Conservation (phyloP, 1,284 basidiomycete genomes). For the Rhodotorula sp. region DNA sequence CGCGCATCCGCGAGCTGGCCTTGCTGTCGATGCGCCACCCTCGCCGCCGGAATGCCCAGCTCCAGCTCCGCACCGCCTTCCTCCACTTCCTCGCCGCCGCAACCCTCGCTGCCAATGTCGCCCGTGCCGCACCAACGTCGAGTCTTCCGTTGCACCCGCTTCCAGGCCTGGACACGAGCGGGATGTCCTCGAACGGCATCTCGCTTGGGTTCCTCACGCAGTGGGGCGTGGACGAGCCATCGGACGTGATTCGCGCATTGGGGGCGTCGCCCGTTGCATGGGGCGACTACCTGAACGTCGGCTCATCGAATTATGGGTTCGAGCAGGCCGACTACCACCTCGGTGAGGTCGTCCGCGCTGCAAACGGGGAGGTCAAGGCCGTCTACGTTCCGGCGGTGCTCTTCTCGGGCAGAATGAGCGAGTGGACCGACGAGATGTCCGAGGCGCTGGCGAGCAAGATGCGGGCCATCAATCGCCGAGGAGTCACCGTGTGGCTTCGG, state of each 20-base stretch:
- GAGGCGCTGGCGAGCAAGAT: conserved; percentile 28
- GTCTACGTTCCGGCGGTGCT: conserved; percentile 45
- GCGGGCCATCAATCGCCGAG: conserved; percentile 28
- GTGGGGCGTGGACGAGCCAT: conserved; percentile 48
- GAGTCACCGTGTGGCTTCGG: conserved; percentile 43
- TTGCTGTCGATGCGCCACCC: not conserved
- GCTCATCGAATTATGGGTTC: conserved; percentile 19
- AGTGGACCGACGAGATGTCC: conserved; percentile 44
- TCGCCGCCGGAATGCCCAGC: not conserved
- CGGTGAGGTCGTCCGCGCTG: conserved; percentile 25
- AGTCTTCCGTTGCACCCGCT: not conserved
- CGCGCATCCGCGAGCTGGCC: not conserved
- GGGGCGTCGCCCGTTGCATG: conserved; percentile 35
- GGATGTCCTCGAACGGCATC: conserved; percentile 18
- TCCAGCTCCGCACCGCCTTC: not conserved
- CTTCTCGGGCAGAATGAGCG: conserved; percentile 33
- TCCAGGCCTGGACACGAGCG: conserved; percentile 38
- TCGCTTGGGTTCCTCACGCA: conserved; percentile 45
- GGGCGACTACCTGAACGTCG: conserved; percentile 45
- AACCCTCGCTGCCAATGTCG: not conserved
- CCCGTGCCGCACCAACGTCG: not conserved
- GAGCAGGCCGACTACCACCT: conserved; percentile 41
- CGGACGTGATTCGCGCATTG: conserved; percentile 44
- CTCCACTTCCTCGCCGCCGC: conserved; percentile 1
- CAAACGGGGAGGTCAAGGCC: conserved; percentile 18